These are phyloP conservation scores for Pestalotiopsis sp. DNA, from an alignment of 2,329 filamentous ascomycete genomes.

Conservation along the genomic window DNA sequence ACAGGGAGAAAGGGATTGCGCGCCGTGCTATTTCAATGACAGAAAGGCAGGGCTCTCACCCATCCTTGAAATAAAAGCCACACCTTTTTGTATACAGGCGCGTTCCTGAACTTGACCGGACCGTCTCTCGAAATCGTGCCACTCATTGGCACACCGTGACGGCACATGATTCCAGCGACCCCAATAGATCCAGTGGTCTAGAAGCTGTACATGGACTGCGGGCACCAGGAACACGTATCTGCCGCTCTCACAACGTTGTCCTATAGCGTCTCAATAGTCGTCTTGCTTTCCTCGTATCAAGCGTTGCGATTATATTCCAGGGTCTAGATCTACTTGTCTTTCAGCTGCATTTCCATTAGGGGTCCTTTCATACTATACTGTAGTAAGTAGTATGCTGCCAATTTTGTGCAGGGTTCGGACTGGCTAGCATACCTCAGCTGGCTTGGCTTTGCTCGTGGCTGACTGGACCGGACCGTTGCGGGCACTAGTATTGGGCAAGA, in stretches of 20 bases:
- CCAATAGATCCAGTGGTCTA: background rate
- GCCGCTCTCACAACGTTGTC: background rate
- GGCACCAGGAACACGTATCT: background rate
- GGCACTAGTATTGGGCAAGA: background rate
- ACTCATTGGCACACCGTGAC: background rate
- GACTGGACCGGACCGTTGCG: background rate
- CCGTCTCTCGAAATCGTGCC: background rate
- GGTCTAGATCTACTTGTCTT: background rate
- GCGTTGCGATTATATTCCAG: background rate
- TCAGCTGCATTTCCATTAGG: background rate
- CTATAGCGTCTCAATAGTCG: background rate
- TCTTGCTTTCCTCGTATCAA: background rate
- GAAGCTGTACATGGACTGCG: background rate
- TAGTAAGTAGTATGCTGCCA: background rate
- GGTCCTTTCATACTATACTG: background rate
- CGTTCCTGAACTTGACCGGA: background rate
- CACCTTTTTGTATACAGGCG: background rate
- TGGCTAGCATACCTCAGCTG: background rate
- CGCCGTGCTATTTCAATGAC: background rate
- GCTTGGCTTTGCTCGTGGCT: background rate
- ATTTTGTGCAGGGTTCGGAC: background rate
- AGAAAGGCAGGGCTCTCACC: background rate
- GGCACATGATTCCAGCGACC: background rate
- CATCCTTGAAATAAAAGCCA: background rate
- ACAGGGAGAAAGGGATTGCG: background rate